Percentiles rank a stretch among this genome's conserved stretches.
Conservation (phyloP, 176 grass and related monocot genomes). For the Raddia guianensis region DNA sequence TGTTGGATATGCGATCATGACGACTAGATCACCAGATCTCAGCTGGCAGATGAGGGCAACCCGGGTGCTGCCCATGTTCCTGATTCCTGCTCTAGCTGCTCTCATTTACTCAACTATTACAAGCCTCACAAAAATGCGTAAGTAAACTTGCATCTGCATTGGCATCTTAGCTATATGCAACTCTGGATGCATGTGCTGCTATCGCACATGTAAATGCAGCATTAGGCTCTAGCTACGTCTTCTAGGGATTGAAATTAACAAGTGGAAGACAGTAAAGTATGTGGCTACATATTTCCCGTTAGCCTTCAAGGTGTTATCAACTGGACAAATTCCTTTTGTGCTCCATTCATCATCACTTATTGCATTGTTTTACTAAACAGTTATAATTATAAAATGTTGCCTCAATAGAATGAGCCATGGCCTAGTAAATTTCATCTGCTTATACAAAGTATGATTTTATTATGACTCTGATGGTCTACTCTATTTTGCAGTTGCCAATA, state of each 20-base stretch:
- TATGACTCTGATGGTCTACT: conserved; percentile 20
- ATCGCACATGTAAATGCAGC: conserved; percentile 4
- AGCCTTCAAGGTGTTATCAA: neutral
- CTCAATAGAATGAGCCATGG: neutral
- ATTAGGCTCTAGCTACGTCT: conserved; percentile 1
- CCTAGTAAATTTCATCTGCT: neutral
- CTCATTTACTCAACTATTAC: conserved; percentile 56
- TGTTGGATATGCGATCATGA: conserved; percentile 69
- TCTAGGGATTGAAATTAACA: neutral
- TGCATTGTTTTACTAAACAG: neutral
- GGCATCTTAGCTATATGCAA: neutral
- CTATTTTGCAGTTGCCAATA: conserved; percentile 62
- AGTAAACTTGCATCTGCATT: conserved; percentile 33
- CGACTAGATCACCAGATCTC: conserved; percentile 64
- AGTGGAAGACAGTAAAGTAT: neutral
- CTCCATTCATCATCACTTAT: neutral
- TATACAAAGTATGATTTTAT: neutral
- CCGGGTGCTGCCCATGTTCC: conserved; percentile 69
- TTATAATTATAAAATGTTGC: neutral
- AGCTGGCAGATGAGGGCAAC: conserved; percentile 71
- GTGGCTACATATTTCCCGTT: neutral
- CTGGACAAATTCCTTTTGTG: neutral
- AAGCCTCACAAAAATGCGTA: conserved; percentile 75
- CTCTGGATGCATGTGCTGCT: neutral
- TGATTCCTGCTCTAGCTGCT: conserved; percentile 70